These are phyloP conservation scores for Uromyces viciae-fabae DNA, from an alignment of 1,284 basidiomycete species.

Conservation along the genomic window DNA sequence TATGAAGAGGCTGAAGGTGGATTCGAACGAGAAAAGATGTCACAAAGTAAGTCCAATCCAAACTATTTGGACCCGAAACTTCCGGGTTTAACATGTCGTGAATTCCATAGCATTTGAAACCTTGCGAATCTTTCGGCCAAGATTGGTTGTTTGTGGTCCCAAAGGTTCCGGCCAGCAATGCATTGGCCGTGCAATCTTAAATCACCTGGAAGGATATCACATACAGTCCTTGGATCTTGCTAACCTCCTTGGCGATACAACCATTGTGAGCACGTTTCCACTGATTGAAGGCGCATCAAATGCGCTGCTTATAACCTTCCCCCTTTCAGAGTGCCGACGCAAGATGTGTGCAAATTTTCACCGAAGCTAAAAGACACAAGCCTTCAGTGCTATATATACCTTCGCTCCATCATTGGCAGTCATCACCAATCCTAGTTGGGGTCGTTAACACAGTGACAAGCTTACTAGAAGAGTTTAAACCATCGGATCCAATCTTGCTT, in stretches of 20 bases:
- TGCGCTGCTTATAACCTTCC: conserved; percentile 12
- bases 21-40: conserved; percentile 63
- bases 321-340: conserved; percentile 74
- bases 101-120: conserved; percentile 74
- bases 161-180: conserved; percentile 85
- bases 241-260: conserved; percentile 80
- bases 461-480: conserved; percentile 81
- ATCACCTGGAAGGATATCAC: conserved; percentile 92
- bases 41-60: conserved; percentile 66
- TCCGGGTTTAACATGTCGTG: neutral
- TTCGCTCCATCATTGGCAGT: conserved; percentile 74
- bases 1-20: conserved; percentile 63
- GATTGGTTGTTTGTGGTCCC: conserved; percentile 77
- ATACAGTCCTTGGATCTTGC: conserved; percentile 90
- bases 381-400: conserved; percentile 95
- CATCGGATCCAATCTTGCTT: conserved; percentile 86
- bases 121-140: conserved; percentile 81
- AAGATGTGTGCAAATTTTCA: conserved; percentile 89
- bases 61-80: neutral
- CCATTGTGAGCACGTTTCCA: conserved; percentile 62
- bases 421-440: conserved; percentile 74
- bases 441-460: conserved; percentile 79
- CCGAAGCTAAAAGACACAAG: conserved; percentile 95
- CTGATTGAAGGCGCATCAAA: neutral
- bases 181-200: conserved; percentile 82